Percentiles rank a stretch among this genome's conserved stretches.
phyloP scores from a whole-genome alignment of 768 basidiomycete species.

The Russula virescens region DNA sequence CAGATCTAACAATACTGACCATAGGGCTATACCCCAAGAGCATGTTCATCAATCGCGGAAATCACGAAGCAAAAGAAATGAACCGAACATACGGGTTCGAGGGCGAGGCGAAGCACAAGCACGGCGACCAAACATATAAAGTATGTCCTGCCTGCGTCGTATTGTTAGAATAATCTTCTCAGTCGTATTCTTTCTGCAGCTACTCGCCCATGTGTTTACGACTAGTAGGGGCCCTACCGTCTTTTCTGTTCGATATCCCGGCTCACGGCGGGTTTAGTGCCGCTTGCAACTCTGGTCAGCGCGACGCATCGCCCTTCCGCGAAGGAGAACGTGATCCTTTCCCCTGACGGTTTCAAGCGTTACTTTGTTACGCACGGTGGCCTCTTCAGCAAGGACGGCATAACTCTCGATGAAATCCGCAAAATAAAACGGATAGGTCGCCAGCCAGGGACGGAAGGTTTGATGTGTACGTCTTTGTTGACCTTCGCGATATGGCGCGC shows the following conservation, averaged over 20 bases:
- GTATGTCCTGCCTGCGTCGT: slow-evolving; percentile 32
- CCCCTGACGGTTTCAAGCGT: slow-evolving; percentile 74
- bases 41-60: slow-evolving; percentile 93
- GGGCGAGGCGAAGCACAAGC: slow-evolving; percentile 95
- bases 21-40: slow-evolving; percentile 85
- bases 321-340: slow-evolving; percentile 57
- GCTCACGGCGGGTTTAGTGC: slow-evolving; percentile 48
- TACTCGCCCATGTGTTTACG: slow-evolving; percentile 93
- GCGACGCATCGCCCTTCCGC: slow-evolving; percentile 55
- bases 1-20: slow-evolving; percentile 12
- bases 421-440: slow-evolving; percentile 81
- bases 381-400: slow-evolving; percentile 89
- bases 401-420: slow-evolving; percentile 90
- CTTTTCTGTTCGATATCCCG: background rate
- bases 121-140: slow-evolving; percentile 93
- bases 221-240: slow-evolving; percentile 41
- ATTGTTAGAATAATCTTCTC: background rate
- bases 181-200: slow-evolving; percentile 35
- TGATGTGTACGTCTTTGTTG: slow-evolving; percentile 76
- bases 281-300: slow-evolving; percentile 79
- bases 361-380: slow-evolving; percentile 97
- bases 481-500: background rate
- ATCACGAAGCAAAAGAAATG: slow-evolving; percentile 98
- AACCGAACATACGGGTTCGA: slow-evolving; percentile 92
- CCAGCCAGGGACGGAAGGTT: slow-evolving; percentile 90